Percentiles rank a stretch among this genome's conserved stretches.
Conservation (phyloP, 345 rosid species). For the Eucalyptus grandis region DNA sequence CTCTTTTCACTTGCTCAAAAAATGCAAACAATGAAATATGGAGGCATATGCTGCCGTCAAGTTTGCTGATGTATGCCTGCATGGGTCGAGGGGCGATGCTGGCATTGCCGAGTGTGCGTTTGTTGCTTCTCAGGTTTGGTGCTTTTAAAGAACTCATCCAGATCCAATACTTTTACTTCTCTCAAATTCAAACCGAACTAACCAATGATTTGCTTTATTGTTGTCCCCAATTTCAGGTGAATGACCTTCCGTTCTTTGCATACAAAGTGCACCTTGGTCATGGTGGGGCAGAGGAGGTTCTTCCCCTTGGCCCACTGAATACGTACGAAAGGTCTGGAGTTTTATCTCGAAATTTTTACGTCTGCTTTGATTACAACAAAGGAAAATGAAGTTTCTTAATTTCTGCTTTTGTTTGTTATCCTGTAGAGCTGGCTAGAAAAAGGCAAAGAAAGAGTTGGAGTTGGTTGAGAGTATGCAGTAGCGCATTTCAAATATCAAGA, state of each 20-base stretch:
- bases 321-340: conserved; percentile 65
- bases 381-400: neutral
- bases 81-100: no score
- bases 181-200: no score
- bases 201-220: no score
- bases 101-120: no score
- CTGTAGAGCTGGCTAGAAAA: neutral
- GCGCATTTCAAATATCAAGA: neutral
- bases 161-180: no score
- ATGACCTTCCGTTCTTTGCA: conserved; percentile 82
- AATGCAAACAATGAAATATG: no score
- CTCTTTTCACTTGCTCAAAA: no score
- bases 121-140: no score
- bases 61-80: no score
- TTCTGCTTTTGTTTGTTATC: neutral
- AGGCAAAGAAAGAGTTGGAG: neutral
- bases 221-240: no score
- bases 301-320: conserved; percentile 68
- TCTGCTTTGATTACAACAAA: neutral
- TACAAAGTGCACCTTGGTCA: conserved; percentile 70
- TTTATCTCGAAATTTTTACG: neutral
- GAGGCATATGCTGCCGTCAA: no score
- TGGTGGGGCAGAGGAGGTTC: conserved; percentile 63
- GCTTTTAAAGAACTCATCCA: no score
- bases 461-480: neutral